Conservation (phyloP, 345 rosid genomes). For the Garcia nutans region DNA sequence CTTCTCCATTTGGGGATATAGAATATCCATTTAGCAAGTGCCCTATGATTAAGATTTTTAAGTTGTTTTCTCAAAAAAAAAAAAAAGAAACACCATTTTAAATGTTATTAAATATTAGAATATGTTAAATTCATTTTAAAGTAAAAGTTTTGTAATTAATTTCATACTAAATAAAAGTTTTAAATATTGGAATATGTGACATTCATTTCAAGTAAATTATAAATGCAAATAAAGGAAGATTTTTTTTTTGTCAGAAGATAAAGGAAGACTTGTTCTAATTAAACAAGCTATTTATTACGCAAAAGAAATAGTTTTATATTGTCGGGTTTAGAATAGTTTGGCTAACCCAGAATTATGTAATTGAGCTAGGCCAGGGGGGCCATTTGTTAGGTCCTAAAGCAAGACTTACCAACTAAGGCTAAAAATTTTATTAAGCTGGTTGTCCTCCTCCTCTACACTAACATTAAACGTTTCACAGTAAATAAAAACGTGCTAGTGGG, state of each 20-base stretch:
- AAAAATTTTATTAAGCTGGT: neutral
- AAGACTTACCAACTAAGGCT: neutral
- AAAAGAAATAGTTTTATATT: neutral
- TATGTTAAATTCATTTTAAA: no score
- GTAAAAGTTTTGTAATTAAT: no score
- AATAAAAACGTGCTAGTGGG: neutral
- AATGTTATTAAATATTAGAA: no score
- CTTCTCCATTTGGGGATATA: neutral
- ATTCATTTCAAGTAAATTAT: no score
- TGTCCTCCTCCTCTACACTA: neutral
- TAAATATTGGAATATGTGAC: no score
- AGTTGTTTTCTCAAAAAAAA: no score
- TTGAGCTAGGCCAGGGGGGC: neutral
- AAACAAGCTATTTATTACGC: no score
- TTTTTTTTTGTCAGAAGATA: no score
- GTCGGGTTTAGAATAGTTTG: neutral
- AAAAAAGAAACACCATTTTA: no score
- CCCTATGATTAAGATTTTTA: neutral
- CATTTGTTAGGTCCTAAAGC: neutral
- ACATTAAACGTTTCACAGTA: neutral
- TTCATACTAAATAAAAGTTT: no score
- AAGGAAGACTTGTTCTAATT: no score
- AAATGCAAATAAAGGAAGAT: neutral
- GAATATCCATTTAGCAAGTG: neutral
- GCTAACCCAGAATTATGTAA: neutral